These are phyloP conservation scores for Piper betle DNA, from an alignment of 164 flowering plant genomes.

Conservation along the genomic window DNA sequence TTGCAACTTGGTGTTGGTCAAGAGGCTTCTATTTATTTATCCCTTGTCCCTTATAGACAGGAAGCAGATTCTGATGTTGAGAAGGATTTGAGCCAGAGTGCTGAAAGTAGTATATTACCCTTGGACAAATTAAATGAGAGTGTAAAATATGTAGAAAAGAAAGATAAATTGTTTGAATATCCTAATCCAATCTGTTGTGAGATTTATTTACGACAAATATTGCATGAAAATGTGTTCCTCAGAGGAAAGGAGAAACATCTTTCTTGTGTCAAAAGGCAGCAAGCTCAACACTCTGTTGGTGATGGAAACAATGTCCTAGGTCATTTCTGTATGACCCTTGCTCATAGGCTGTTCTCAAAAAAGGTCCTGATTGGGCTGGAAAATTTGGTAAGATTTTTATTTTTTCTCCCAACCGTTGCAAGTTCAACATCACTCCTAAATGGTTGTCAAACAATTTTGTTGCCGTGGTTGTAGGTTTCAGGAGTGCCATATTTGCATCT, in stretches of 20 bases:
- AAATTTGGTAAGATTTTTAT: slow-evolving; percentile 48
- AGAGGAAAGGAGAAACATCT: slow-evolving; percentile 34
- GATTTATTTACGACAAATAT: slow-evolving; percentile 72
- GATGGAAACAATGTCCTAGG: slow-evolving; percentile 55
- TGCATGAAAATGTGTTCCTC: slow-evolving; percentile 56
- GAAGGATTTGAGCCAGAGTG: slow-evolving; percentile 10
- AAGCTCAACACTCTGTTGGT: slow-evolving; percentile 27
- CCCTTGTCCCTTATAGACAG: slow-evolving; percentile 42
- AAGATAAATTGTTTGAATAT: slow-evolving; percentile 17
- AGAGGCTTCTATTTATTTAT: slow-evolving; percentile 56
- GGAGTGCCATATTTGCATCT: slow-evolving; percentile 62
- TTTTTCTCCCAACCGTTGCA: not conserved
- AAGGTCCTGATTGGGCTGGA: slow-evolving; percentile 69
- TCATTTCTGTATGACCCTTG: slow-evolving; percentile 80
- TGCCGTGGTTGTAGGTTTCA: slow-evolving; percentile 24
- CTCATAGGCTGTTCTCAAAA: slow-evolving; percentile 78
- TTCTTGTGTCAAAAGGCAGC: slow-evolving; percentile 22
- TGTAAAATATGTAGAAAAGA: slow-evolving; percentile 21
- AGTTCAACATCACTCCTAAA: not conserved
- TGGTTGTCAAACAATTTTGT: not conserved
- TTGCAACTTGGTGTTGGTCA: slow-evolving; percentile 56
- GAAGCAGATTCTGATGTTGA: slow-evolving; percentile 25
- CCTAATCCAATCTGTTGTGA: slow-evolving; percentile 52
- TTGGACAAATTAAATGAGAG: slow-evolving; percentile 29
- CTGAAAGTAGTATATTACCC: slow-evolving; percentile 27